Percentiles rank a stretch among this genome's conserved stretches.
Conservation (phyloP, 352 stramenopile genomes). For the Phytophthora ramorum region DNA sequence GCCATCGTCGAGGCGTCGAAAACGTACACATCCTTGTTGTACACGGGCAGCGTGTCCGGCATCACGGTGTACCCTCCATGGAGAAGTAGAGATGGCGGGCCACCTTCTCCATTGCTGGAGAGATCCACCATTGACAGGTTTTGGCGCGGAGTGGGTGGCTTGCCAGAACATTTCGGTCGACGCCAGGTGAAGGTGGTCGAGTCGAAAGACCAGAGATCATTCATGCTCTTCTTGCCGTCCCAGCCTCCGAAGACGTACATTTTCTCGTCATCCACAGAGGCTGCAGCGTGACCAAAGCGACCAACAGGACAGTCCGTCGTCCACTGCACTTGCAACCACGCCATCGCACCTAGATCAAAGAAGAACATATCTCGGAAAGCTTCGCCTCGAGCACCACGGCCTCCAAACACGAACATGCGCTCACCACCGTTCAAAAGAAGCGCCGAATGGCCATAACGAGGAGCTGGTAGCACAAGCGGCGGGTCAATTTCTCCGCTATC, state of each 20-base stretch:
- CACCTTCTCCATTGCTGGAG: conserved; percentile 15
- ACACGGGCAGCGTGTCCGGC: conserved; percentile 56
- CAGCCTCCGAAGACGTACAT: conserved; percentile 92
- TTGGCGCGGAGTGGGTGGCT: conserved; percentile 70
- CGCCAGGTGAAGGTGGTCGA: conserved; percentile 76
- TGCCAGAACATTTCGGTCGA: conserved; percentile 68
- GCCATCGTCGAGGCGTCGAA: conserved; percentile 58
- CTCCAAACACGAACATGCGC: conserved; percentile 86
- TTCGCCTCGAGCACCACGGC: conserved; percentile 49
- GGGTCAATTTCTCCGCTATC: conserved; percentile 40
- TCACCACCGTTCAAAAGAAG: conserved; percentile 66
- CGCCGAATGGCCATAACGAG: conserved; percentile 90
- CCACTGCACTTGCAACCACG: conserved; percentile 89
- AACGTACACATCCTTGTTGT: conserved; percentile 82
- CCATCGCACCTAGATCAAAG: conserved; percentile 83
- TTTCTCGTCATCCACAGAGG: conserved; percentile 70
- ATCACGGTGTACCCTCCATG: conserved; percentile 83
- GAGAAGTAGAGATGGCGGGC: conserved; percentile 52
- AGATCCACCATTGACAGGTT: conserved; percentile 68
- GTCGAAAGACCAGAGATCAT: conserved; percentile 81
- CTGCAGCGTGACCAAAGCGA: conserved; percentile 74
- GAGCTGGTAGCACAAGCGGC: conserved; percentile 49
- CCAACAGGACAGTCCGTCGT: conserved; percentile 80
- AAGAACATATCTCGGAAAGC: conserved; percentile 91
- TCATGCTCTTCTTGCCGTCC: conserved; percentile 80